Evolutionary conservation across 2,329 filamentous ascomycete species (phyloP).

Genomic region (Cylindrodendrum hubeiense): DNA sequence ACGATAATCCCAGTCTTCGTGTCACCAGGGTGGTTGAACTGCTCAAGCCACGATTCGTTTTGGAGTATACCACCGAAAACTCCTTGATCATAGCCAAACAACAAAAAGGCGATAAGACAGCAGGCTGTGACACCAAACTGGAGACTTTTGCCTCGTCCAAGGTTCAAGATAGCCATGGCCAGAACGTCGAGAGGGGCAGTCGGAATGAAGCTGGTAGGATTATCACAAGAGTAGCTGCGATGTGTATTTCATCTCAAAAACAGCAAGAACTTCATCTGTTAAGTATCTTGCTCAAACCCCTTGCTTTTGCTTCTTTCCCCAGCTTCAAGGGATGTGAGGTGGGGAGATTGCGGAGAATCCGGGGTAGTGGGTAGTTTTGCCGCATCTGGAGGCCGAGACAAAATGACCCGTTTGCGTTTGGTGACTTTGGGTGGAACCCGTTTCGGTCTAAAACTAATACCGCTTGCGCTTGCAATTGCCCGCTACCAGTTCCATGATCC

Average conservation of each 20-base stretch:
- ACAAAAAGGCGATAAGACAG: conserved; percentile 23
- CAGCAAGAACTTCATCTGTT: background rate
- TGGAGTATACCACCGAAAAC: conserved; percentile 60
- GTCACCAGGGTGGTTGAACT: conserved; percentile 53
- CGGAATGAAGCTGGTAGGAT: background rate
- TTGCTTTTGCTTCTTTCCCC: background rate
- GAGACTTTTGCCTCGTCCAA: conserved; percentile 30
- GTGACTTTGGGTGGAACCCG: background rate
- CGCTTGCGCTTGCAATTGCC: background rate
- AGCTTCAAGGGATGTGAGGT: background rate
- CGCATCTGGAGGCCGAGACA: background rate
- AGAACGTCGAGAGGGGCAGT: background rate
- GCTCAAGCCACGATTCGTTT: conserved; percentile 55
- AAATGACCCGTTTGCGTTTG: background rate
- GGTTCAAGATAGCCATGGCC: background rate
- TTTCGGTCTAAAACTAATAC: background rate
- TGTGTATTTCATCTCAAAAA: background rate
- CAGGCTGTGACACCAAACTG: conserved; percentile 29
- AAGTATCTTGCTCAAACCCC: background rate
- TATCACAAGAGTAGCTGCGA: background rate
- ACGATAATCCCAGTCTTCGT: conserved; percentile 56
- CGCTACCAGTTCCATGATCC: background rate
- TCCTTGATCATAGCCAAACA: conserved; percentile 60
- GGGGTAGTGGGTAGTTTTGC: background rate
- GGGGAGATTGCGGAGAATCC: background rate